Conservation (phyloP, 23 red algal species). For the Gracilaria gracilis region DNA sequence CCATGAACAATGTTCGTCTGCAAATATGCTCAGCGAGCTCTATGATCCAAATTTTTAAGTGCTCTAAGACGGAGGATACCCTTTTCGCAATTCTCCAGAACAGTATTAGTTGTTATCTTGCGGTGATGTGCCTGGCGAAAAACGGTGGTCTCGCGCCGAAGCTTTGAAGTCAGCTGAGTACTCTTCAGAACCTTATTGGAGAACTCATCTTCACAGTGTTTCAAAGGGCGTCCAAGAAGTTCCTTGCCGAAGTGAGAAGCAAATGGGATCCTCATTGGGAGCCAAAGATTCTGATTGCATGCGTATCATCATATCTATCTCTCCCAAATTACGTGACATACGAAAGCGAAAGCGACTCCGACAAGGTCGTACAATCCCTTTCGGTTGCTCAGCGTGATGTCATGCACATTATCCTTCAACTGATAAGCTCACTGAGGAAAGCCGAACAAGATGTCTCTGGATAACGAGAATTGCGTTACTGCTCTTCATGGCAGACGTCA, state of each 20-base stretch:
- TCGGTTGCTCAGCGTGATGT: neutral
- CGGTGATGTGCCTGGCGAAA: neutral
- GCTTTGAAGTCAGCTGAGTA: neutral
- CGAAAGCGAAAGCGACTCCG: neutral
- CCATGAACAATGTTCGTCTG: constrained; percentile 17
- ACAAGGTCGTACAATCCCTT: neutral
- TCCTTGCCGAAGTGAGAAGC: neutral
- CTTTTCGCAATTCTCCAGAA: neutral
- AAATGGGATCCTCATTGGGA: constrained; percentile 17
- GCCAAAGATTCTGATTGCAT: constrained; percentile 10
- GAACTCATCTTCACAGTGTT: neutral
- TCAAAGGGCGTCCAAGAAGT: neutral
- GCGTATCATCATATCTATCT: constrained; percentile 14
- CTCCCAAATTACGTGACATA: constrained; percentile 6
- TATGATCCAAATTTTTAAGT: neutral
- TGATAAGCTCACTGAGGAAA: neutral
- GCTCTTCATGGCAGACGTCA: neutral
- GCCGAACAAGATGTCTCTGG: neutral
- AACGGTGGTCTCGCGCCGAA: neutral
- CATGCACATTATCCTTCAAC: neutral
- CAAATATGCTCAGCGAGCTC: constrained; percentile 16
- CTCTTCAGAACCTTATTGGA: neutral
- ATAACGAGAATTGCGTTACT: neutral
- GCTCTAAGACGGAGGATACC: neutral
- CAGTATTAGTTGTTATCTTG: constrained; percentile 12